Base-by-base conservation (phyloP, 2,329 filamentous ascomycete genomes). In the Fusarium sp. region DNA sequence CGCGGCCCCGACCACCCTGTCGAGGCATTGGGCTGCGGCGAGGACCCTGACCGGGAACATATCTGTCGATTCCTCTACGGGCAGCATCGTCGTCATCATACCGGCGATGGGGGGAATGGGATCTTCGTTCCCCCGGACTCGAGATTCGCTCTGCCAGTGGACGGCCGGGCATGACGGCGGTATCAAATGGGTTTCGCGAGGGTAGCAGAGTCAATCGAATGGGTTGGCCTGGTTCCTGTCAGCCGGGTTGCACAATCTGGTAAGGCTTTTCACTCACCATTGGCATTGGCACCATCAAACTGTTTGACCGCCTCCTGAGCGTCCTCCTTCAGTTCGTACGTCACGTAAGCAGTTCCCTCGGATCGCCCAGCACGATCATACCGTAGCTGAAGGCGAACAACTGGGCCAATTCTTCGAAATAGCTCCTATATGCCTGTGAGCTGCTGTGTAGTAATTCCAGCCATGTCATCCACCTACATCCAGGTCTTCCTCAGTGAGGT, bases 331-430 rank as follows among this genome's bases (percentile, higher is more conserved):
- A 84, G 86, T 74, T 91, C 88, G 82, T 97, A 97, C 14, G 92
- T 95, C 54, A 98, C 92, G 78, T 90, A 96, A 11, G 94, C 95
- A 41, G 92, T 87, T 62, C 95, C 95, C 77, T 95, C 92, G 4
- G 94, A 97, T 77, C 95, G 93, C 63, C 95, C 95, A 66, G 94
- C 93, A 76, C 94, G 92, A 82, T 98, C 95, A 79, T 97, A 98
- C 66, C 90, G 85, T 41, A 98, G 86, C 62, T 92, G 88, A 38
- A 96, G 86, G 71, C 89, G 90, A 29, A 84, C 73, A 46, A 97
- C 86, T 4, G 90, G 89, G 29, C 94, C 95, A 73, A 97, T 95
- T 77, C 90, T 88, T 69, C 84, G 85, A 80, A 97, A 97, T 6
- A 97, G 88, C 72, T 93, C 93, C 94, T 97, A 72, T 19, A 56